These are phyloP conservation scores for Eucommia ulmoides DNA, from an alignment of 257 asterid genomes.

Conservation along the genomic window DNA sequence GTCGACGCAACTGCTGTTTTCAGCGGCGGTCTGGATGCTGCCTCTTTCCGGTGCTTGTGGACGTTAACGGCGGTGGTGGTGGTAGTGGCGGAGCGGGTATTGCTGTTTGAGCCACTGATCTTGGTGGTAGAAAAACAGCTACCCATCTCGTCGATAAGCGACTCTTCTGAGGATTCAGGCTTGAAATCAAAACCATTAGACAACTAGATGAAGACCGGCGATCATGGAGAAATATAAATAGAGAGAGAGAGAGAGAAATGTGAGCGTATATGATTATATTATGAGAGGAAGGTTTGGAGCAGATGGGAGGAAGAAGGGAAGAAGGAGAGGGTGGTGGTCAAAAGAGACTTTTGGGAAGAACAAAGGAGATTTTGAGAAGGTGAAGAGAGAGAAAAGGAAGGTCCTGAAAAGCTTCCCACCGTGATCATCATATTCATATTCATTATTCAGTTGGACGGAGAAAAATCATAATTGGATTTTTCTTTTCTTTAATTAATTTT, in stretches of 20 bases:
- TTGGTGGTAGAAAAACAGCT: slow-evolving; percentile 63
- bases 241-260: slow-evolving; percentile 17
- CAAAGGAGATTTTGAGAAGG: slow-evolving; percentile 3
- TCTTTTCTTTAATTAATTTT: too few relatives aligned
- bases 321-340: slow-evolving; percentile 67
- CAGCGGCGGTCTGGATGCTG: slow-evolving; percentile 11
- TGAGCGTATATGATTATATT: slow-evolving; percentile 10
- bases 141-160: slow-evolving; percentile 34
- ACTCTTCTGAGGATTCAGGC: not conserved
- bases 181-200: not conserved
- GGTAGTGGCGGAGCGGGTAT: slow-evolving; percentile 23
- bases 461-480: too few relatives aligned
- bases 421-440: too few relatives aligned
- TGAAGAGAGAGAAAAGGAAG: not conserved
- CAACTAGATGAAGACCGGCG: slow-evolving; percentile 2
- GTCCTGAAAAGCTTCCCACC: too few relatives aligned
- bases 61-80: slow-evolving; percentile 13
- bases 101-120: slow-evolving; percentile 60
- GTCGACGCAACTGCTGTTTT: slow-evolving; percentile 9
- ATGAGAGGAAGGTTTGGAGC: slow-evolving; percentile 34
- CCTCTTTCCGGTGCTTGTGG: slow-evolving; percentile 14
- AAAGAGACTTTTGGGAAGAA: slow-evolving; percentile 14
- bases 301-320: slow-evolving; percentile 50
- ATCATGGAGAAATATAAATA: slow-evolving; percentile 4
- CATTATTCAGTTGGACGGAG: too few relatives aligned